phyloP scores from a whole-genome alignment of 108 stramenopile genomes.

The Epipyxis sp. region DNA sequence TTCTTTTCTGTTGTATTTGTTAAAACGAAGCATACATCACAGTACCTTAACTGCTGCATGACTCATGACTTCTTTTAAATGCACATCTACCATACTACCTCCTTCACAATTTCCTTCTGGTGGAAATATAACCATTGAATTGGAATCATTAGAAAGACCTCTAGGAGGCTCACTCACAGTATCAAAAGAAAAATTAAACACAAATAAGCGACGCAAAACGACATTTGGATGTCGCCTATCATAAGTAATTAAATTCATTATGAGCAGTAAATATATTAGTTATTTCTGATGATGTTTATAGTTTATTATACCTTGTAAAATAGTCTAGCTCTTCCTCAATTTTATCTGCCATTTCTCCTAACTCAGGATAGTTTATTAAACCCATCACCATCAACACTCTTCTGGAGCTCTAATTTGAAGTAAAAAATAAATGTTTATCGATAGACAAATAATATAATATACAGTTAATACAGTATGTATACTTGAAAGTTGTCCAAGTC shows the following conservation, averaged over 20 bases:
- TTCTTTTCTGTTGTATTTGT: too few relatives aligned
- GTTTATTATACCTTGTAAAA: not conserved
- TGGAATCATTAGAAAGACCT: not conserved
- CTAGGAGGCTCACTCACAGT: not conserved
- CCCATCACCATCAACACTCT: conserved; percentile 25
- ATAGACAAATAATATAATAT: not conserved
- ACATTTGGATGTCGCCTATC: conserved; percentile 7
- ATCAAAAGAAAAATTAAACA: conserved; percentile 24
- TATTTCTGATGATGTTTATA: too few relatives aligned
- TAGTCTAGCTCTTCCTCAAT: conserved; percentile 10
- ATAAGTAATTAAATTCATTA: too few relatives aligned
- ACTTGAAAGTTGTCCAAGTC: conserved; percentile 16
- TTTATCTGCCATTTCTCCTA: not conserved
- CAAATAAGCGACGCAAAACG: not conserved
- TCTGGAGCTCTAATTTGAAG: conserved; percentile 12
- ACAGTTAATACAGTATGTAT: not conserved
- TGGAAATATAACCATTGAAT: conserved; percentile 9
- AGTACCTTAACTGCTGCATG: too few relatives aligned
- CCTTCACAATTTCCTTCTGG: conserved; percentile 25
- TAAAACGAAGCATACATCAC: too few relatives aligned
- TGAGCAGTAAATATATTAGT: too few relatives aligned
- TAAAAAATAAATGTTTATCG: not conserved
- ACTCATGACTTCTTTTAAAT: not conserved
- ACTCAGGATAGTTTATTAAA: conserved; percentile 23
- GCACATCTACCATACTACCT: conserved; percentile 25